These are phyloP conservation scores for Eimeria maxima DNA, from an alignment of 169 alveolate genomes.

Conservation along the genomic window DNA sequence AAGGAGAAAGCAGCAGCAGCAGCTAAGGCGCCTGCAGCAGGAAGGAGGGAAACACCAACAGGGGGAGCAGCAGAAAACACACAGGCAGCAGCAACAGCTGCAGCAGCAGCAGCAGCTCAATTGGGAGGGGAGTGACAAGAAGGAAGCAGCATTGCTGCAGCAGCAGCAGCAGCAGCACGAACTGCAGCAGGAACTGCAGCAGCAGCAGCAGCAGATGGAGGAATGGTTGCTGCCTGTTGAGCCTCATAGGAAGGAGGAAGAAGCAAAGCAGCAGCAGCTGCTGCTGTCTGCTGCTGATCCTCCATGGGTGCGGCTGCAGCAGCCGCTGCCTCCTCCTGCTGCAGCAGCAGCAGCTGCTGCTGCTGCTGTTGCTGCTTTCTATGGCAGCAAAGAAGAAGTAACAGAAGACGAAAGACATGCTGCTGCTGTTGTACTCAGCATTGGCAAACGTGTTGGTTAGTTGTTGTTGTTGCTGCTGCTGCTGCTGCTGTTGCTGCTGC, in stretches of 20 bases:
- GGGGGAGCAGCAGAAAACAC: no score
- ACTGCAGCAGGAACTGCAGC: no score
- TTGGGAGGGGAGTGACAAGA: background rate
- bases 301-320: no score
- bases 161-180: no score
- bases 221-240: background rate
- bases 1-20: background rate
- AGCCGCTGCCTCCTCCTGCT: background rate
- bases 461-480: background rate
- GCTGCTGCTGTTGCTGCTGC: background rate
- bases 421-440: background rate
- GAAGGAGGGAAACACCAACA: no score
- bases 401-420: background rate
- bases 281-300: background rate
- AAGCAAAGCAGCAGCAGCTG: background rate
- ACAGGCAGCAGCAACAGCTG: no score
- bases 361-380: constrained; percentile 19
- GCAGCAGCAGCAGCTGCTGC: constrained; percentile 14
- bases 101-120: no score
- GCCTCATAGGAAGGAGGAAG: background rate
- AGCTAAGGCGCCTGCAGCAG: no score
- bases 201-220: background rate
- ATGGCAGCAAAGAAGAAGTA: background rate
- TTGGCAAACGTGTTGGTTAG: background rate
- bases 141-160: background rate